These are phyloP conservation scores for Russula brevipes DNA, from an alignment of 768 basidiomycete species.

Conservation along the genomic window DNA sequence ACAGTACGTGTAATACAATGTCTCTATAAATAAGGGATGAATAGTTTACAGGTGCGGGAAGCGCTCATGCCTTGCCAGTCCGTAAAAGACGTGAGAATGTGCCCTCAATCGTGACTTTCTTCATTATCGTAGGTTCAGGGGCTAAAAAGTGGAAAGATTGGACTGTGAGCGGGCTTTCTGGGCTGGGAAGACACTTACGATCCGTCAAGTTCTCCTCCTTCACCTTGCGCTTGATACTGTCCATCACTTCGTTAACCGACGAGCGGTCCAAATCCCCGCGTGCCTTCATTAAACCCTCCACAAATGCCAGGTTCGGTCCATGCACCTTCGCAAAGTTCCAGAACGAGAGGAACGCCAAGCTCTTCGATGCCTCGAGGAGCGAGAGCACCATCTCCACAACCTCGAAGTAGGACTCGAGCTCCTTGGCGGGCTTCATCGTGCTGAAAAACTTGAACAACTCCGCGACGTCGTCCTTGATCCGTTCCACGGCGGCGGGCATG, in stretches of 20 bases:
- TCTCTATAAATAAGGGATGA: not conserved
- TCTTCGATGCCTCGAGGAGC: constrained; percentile 80
- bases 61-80: constrained; percentile 21
- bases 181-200: constrained; percentile 47
- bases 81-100: constrained; percentile 73
- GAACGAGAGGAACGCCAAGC: constrained; percentile 87
- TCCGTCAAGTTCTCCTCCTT: constrained; percentile 82
- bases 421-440: constrained; percentile 67
- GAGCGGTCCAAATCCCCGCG: constrained; percentile 90
- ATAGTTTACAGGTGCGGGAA: not conserved
- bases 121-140: constrained; percentile 83
- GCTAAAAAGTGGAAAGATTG: constrained; percentile 41
- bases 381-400: constrained; percentile 79
- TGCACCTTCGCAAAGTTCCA: constrained; percentile 91
- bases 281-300: constrained; percentile 85
- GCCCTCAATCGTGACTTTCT: constrained; percentile 75
- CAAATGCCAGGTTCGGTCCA: constrained; percentile 88
- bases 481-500: constrained; percentile 80
- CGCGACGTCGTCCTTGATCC: constrained; percentile 76
- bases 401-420: constrained; percentile 79
- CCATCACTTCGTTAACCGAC: constrained; percentile 86
- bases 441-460: constrained; percentile 78
- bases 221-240: constrained; percentile 85
- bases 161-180: not conserved
- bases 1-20: constrained; percentile 10